Percentiles rank a stretch among this genome's conserved stretches.
These are phyloP conservation scores for Penicillium sp. DNA, from an alignment of 2,329 filamentous ascomycete species.

Conservation along the genomic window DNA sequence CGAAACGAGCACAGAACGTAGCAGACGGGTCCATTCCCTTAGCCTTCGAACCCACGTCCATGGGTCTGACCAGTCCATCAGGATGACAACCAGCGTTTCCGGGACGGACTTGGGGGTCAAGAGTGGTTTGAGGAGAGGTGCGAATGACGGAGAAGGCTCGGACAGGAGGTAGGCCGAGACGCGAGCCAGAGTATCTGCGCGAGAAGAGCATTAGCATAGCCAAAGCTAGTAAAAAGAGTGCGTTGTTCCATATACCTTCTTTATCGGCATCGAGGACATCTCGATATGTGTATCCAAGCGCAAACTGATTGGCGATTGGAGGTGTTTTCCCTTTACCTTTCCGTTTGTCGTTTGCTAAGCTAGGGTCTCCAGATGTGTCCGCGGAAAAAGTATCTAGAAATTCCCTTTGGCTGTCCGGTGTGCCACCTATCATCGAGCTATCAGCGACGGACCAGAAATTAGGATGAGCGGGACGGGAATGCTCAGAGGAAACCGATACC, in stretches of 20 bases:
- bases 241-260: slow-evolving; percentile 62
- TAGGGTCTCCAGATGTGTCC: slow-evolving; percentile 42
- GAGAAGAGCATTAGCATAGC: slow-evolving; percentile 5
- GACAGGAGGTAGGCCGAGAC: slow-evolving; percentile 86
- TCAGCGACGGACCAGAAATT: slow-evolving; percentile 21
- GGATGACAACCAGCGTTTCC: slow-evolving; percentile 81
- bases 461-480: not conserved
- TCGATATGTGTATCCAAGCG: slow-evolving; percentile 91
- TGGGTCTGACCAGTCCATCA: slow-evolving; percentile 94
- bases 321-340: slow-evolving; percentile 61
- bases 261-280: slow-evolving; percentile 92
- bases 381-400: slow-evolving; percentile 65
- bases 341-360: slow-evolving; percentile 48
- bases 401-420: slow-evolving; percentile 78
- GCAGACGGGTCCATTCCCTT: slow-evolving; percentile 81
- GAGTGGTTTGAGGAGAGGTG: slow-evolving; percentile 77
- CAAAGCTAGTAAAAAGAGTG: not conserved
- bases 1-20: slow-evolving; percentile 73
- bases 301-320: slow-evolving; percentile 87
- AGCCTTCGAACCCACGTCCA: slow-evolving; percentile 90
- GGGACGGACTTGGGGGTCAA: slow-evolving; percentile 80
- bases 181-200: slow-evolving; percentile 77
- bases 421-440: slow-evolving; percentile 62
- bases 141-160: slow-evolving; percentile 79
- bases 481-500: slow-evolving; percentile 23